These are phyloP conservation scores for Pseudopithomyces maydicus DNA, from an alignment of 2,329 filamentous ascomycete species.

Conservation along the genomic window DNA sequence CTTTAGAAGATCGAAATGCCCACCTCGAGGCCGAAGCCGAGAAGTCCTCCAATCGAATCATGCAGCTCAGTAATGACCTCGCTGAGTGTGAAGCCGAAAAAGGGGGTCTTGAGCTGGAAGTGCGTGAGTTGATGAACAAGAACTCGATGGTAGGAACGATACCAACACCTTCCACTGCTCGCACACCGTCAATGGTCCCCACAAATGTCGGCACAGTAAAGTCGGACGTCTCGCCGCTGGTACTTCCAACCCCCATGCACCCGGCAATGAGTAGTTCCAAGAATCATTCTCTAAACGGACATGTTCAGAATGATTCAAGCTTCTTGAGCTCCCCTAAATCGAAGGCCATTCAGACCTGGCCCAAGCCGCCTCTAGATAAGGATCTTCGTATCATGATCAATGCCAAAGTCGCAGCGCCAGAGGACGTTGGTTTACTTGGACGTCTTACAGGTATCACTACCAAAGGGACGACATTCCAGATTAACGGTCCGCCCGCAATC, in stretches of 20 bases:
- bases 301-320: too few species aligned
- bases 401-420: constrained; percentile 7
- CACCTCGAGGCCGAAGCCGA: background rate
- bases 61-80: background rate
- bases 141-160: too few species aligned
- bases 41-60: background rate
- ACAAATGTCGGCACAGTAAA: background rate
- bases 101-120: background rate
- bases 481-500: constrained; percentile 14
- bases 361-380: background rate
- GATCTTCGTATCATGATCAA: constrained; percentile 16
- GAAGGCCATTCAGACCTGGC: background rate
- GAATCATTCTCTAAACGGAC: too few species aligned
- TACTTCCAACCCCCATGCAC: too few species aligned
- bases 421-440: constrained; percentile 12
- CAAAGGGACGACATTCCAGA: constrained; percentile 10
- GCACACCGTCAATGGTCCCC: too few species aligned
- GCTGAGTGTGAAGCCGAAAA: background rate
- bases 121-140: background rate
- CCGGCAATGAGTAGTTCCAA: too few species aligned
- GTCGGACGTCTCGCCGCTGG: too few species aligned
- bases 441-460: constrained; percentile 13
- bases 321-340: background rate
- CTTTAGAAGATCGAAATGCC: background rate
- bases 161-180: background rate